Conservation (phyloP, 2,329 filamentous ascomycete genomes). For the Aureobasidium musti region DNA sequence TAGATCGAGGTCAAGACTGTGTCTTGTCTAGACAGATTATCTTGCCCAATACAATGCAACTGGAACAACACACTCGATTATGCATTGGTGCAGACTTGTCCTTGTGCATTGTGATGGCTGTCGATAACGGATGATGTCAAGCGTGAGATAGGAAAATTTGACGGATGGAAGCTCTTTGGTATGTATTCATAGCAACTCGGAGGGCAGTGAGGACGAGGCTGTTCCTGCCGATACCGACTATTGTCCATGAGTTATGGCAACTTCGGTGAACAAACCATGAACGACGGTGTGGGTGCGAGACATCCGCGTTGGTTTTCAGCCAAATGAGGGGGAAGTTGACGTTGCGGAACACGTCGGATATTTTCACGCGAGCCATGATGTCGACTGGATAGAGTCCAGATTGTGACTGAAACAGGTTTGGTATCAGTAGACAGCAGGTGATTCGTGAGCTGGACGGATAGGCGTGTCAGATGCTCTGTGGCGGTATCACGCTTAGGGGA, state of each 20-base stretch:
- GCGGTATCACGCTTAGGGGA: constrained; percentile 6
- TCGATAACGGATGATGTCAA: neutral
- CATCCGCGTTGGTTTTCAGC: neutral
- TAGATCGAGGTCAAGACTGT: too few relatives aligned
- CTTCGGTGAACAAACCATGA: neutral
- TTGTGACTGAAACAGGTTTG: constrained; percentile 8
- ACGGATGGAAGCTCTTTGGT: neutral
- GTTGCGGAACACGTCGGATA: constrained; percentile 2
- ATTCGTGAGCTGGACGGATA: constrained; percentile 2
- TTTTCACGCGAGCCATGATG: neutral
- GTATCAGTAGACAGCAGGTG: constrained; percentile 21
- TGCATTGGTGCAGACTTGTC: neutral
- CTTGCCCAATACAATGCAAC: neutral
- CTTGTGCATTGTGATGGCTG: neutral
- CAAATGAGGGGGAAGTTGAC: constrained; percentile 17
- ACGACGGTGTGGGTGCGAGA: neutral
- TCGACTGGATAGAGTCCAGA: neutral
- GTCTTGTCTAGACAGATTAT: neutral
- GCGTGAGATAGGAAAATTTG: neutral
- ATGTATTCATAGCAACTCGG: neutral
- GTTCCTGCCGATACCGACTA: neutral
- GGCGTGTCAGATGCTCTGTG: constrained; percentile 11
- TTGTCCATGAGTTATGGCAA: neutral
- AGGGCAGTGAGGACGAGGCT: neutral
- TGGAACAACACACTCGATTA: too few relatives aligned